Evolutionary conservation across 768 basidiomycete genomes (phyloP).

Genomic region (Lentinula lateritia): DNA sequence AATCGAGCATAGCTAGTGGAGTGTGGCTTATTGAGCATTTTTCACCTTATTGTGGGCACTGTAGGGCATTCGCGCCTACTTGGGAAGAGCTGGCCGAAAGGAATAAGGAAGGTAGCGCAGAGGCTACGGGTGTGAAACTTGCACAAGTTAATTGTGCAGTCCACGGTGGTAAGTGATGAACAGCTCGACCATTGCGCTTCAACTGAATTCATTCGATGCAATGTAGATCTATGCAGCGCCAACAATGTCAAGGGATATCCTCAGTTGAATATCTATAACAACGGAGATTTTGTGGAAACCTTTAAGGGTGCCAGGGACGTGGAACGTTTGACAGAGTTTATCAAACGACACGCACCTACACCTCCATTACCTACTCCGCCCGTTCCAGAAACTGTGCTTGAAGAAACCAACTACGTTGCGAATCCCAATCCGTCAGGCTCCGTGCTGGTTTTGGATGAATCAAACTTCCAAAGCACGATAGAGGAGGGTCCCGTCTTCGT

Average conservation of each 20-base stretch:
- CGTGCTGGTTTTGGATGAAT: constrained; percentile 28
- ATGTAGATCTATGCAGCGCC: constrained; percentile 71
- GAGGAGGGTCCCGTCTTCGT: constrained; percentile 42
- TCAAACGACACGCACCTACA: constrained; percentile 35
- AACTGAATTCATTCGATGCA: neutral
- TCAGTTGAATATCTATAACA: constrained; percentile 63
- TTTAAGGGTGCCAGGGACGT: constrained; percentile 53
- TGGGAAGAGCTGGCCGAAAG: constrained; percentile 68
- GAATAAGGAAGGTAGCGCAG: constrained; percentile 32
- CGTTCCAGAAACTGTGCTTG: neutral
- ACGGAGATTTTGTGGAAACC: constrained; percentile 55
- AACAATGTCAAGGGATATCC: constrained; percentile 72
- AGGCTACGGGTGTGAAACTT: constrained; percentile 43
- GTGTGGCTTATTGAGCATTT: constrained; percentile 84
- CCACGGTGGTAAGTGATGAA: constrained; percentile 58
- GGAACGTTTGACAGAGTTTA: constrained; percentile 49
- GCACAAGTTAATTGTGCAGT: constrained; percentile 81
- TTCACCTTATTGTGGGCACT: constrained; percentile 83
- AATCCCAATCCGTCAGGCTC: constrained; percentile 29
- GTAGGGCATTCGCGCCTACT: constrained; percentile 71
- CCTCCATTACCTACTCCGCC: constrained; percentile 14
- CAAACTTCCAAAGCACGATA: constrained; percentile 34
- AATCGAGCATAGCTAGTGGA: constrained; percentile 45
- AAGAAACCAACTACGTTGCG: constrained; percentile 10
- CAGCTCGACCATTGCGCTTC: neutral